Conservation (phyloP, 345 rosid species). For the Citrus inodora region DNA sequence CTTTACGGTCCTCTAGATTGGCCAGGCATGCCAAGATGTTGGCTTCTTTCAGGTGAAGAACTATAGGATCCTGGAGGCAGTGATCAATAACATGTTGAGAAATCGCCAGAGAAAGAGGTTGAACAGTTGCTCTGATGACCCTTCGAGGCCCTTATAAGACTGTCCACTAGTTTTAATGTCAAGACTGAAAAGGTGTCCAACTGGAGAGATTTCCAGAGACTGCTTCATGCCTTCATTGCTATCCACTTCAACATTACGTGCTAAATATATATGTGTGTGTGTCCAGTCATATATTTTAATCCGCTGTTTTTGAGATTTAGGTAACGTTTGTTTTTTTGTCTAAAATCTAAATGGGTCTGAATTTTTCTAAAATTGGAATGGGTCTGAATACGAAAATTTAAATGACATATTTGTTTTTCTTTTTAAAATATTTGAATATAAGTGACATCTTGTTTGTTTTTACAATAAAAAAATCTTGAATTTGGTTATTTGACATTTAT, state of each 20-base stretch:
- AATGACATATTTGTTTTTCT: no score
- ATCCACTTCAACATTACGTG: slow-evolving; percentile 55
- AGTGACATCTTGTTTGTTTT: no score
- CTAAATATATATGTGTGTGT: background rate
- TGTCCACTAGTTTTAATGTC: slow-evolving; percentile 80
- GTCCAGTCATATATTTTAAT: background rate
- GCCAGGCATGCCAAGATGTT: slow-evolving; percentile 45
- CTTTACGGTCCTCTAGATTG: slow-evolving; percentile 52
- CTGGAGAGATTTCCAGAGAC: slow-evolving; percentile 80
- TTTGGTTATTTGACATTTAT: no score
- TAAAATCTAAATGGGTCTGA: accelerated
- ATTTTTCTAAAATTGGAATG: accelerated
- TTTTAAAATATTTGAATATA: no score
- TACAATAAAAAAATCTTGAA: no score
- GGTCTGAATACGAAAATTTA: no score
- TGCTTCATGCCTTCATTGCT: slow-evolving; percentile 45
- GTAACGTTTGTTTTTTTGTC: no score
- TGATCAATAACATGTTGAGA: slow-evolving; percentile 29
- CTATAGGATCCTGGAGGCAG: slow-evolving; percentile 46
- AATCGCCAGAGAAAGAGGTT: slow-evolving; percentile 59
- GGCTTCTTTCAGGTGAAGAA: slow-evolving; percentile 74
- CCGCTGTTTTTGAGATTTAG: slow-evolving; percentile 16
- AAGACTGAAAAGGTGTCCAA: slow-evolving; percentile 58
- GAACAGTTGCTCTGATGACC: slow-evolving; percentile 62
- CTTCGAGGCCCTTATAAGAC: slow-evolving; percentile 45